Evolutionary conservation across 2,329 filamentous ascomycete genomes (phyloP), one percentile per base, ranked within the genome.

Genomic region (Penicillium sp.): DNA sequence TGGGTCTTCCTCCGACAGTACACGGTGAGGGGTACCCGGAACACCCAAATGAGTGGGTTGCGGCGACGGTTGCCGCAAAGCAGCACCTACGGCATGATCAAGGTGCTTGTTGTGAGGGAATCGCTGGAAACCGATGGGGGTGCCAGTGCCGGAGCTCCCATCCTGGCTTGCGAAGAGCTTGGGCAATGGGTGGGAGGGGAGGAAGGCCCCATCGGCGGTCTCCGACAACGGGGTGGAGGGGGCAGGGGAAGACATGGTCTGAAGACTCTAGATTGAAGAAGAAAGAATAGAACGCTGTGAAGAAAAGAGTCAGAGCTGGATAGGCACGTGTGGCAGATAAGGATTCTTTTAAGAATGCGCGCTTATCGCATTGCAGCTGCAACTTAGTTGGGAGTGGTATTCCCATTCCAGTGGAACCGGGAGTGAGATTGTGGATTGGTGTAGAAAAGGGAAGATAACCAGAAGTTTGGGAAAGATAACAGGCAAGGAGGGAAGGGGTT

Each of bases 41-140:
- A 92, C 82, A 65, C 84, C 89, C 73, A 96, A 82, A 74, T 96
- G 90, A 55, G 90, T 92, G 25, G 92, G 91, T 71, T 95, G 90
- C 23, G 92, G 91, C 53, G 92, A 96, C 23, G 92, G 90, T 59
- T 88, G 84, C 54, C 90, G 85, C 68, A 78, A 75, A 33, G 79
- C 80, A 8, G 78, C 77, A 37, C 79, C 74, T 50, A 80, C 74
- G 55, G 81, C 79, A 63, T 79, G 76, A 51, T 85, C 81, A 47
- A 86, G 77, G 58, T 83, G 76, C 72, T 85, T 86, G 72, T 86
- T 83, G 62, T 78, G 75, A 53, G 69, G 73, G 27, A 64, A 72
- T 48, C 74, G 65, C 59, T 76, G 74, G 60, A 76, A 76, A 20
- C 74, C 74, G 57, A 75, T 73, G 37, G 74, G 74, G 27, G 74